Percentiles rank a stretch among this genome's conserved stretches.
phyloP scores from a whole-genome alignment of 176 grass and related monocot species.

The Hordeum marinum region DNA sequence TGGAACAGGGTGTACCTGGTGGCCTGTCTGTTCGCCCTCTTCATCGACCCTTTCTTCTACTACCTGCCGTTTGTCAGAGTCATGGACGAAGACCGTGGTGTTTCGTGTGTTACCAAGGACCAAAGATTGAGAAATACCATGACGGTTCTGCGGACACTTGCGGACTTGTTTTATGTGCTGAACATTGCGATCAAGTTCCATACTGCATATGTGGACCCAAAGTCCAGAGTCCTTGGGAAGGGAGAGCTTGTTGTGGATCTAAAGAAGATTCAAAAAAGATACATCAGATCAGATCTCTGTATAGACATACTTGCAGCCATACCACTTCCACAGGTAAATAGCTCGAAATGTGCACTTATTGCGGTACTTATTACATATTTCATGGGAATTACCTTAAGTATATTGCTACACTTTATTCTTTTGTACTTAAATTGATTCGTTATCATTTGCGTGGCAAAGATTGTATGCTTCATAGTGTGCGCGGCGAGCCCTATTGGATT shows the following conservation, averaged over 20 bases:
- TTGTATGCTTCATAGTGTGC: background rate
- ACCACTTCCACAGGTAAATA: slow-evolving; percentile 73
- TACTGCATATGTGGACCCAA: slow-evolving; percentile 80
- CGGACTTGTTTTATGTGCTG: slow-evolving; percentile 72
- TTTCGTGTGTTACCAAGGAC: slow-evolving; percentile 54
- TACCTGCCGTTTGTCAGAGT: slow-evolving; percentile 43
- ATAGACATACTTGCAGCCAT: slow-evolving; percentile 65
- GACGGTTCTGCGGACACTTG: slow-evolving; percentile 53
- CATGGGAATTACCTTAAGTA: background rate
- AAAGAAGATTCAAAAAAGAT: slow-evolving; percentile 62
- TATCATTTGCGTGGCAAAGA: background rate
- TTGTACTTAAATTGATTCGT: background rate
- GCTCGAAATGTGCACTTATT: background rate
- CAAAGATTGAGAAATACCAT: slow-evolving; percentile 30
- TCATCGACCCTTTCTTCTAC: slow-evolving; percentile 83
- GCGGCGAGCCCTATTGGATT: background rate
- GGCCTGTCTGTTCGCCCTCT: slow-evolving; percentile 67
- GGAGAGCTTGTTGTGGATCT: slow-evolving; percentile 67
- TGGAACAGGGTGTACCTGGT: slow-evolving; percentile 81
- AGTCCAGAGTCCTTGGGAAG: slow-evolving; percentile 65
- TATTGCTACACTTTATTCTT: background rate
- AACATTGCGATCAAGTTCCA: slow-evolving; percentile 70
- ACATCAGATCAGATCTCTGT: slow-evolving; percentile 56
- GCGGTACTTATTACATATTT: background rate
- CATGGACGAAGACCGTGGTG: background rate